Percentiles rank a stretch among this genome's conserved stretches.
phyloP scores from a whole-genome alignment of 2,329 filamentous ascomycete genomes.

The Fusarium zealandicum region DNA sequence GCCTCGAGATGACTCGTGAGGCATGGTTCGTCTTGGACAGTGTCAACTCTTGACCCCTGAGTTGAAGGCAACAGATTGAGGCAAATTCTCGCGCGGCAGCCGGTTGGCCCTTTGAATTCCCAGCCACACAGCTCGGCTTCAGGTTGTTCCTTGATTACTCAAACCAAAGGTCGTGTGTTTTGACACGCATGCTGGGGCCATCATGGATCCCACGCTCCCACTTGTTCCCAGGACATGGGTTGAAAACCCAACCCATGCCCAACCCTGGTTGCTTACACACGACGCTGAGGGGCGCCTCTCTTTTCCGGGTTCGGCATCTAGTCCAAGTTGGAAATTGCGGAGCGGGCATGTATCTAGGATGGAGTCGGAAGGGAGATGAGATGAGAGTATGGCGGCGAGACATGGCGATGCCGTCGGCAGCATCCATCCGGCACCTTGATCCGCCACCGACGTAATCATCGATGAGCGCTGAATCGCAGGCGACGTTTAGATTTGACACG shows the following conservation, averaged over 20 bases:
- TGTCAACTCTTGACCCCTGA: neutral
- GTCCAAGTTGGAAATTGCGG: slow-evolving; percentile 17
- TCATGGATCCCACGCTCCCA: slow-evolving; percentile 24
- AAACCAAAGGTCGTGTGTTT: slow-evolving; percentile 15
- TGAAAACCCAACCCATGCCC: slow-evolving; percentile 12
- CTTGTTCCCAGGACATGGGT: slow-evolving; percentile 19
- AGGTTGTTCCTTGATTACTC: slow-evolving; percentile 13
- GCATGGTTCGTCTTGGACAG: too few relatives aligned
- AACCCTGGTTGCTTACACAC: slow-evolving; percentile 11
- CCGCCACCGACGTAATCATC: slow-evolving; percentile 42
- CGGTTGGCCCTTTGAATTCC: slow-evolving; percentile 13
- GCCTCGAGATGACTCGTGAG: too few relatives aligned
- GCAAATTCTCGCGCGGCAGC: slow-evolving; percentile 11
- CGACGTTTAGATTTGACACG: slow-evolving; percentile 20
- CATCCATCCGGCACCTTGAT: slow-evolving; percentile 28
- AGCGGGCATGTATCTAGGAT: slow-evolving; percentile 7
- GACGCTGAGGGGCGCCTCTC: slow-evolving; percentile 10
- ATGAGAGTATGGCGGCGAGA: slow-evolving; percentile 4
- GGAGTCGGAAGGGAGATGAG: slow-evolving; percentile 18
- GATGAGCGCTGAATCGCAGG: slow-evolving; percentile 31
- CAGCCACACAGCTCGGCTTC: slow-evolving; percentile 22
- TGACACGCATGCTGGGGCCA: slow-evolving; percentile 14
- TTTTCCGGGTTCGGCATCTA: slow-evolving; percentile 10
- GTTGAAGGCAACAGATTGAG: slow-evolving; percentile 7
- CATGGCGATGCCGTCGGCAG: slow-evolving; percentile 39